A percentile compares a stretch with the other conserved stretches of the same genome.
Conservation (phyloP, 352 stramenopile genomes). For the Phytopythium kandeliae region DNA sequence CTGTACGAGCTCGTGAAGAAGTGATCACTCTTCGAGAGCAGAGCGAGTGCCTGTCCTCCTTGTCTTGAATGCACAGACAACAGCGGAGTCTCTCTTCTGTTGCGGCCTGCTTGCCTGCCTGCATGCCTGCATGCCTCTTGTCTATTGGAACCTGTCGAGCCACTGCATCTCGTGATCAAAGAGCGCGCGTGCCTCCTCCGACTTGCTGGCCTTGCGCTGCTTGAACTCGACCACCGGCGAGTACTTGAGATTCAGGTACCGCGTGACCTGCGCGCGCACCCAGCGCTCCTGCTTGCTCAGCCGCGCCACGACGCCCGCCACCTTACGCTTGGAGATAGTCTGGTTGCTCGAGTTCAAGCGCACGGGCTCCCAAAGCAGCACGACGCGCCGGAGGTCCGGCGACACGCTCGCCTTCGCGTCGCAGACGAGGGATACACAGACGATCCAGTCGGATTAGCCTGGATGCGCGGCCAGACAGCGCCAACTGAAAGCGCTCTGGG, state of each 20-base stretch:
- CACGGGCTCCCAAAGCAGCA: constrained; percentile 71
- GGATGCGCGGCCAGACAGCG: too few relatives aligned
- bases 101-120: neutral
- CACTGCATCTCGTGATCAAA: constrained; percentile 81
- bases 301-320: constrained; percentile 50
- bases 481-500: too few relatives aligned
- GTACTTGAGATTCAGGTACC: constrained; percentile 82
- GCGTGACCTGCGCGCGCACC: constrained; percentile 61
- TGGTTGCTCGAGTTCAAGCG: constrained; percentile 68
- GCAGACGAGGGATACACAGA: neutral
- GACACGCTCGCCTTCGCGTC: constrained; percentile 61
- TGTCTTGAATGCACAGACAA: constrained; percentile 4
- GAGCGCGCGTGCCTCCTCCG: constrained; percentile 41
- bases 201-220: constrained; percentile 56
- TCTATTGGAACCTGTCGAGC: constrained; percentile 34
- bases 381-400: constrained; percentile 53
- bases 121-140: neutral
- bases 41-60: neutral
- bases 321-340: constrained; percentile 70
- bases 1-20: constrained; percentile 92
- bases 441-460: too few relatives aligned
- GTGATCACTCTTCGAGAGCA: constrained; percentile 17
- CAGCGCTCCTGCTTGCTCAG: constrained; percentile 62
- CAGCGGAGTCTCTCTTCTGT: neutral
- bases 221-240: constrained; percentile 78